phyloP scores from a whole-genome alignment of 169 alveolate species.

The Cryptosporidium meleagridis region DNA sequence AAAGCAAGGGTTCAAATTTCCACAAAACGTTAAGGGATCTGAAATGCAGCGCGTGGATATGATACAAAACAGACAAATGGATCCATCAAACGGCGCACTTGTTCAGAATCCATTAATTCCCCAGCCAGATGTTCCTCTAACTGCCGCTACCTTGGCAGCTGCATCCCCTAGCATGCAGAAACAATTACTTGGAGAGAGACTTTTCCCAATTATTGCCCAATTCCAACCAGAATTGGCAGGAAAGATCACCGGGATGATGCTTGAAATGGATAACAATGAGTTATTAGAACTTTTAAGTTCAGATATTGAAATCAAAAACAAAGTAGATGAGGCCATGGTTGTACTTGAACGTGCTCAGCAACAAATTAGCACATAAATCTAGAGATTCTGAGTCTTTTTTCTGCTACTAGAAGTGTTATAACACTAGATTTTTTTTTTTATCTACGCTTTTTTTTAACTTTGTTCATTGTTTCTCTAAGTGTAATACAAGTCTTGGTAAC shows the following conservation, averaged over 20 bases:
- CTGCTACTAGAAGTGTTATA: neutral
- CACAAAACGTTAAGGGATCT: slow-evolving; percentile 44
- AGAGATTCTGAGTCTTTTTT: neutral
- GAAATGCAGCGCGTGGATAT: slow-evolving; percentile 48
- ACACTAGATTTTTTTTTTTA: slow-evolving; percentile 3
- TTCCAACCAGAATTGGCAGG: slow-evolving; percentile 94
- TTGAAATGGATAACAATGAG: slow-evolving; percentile 95
- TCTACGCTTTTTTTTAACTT: neutral
- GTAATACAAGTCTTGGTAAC: too few relatives aligned
- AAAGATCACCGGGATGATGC: slow-evolving; percentile 95
- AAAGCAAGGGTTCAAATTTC: slow-evolving; percentile 55
- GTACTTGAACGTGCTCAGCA: slow-evolving; percentile 86
- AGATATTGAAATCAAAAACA: slow-evolving; percentile 90
- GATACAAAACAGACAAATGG: slow-evolving; percentile 57
- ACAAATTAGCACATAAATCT: slow-evolving; percentile 41
- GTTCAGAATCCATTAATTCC: slow-evolving; percentile 32
- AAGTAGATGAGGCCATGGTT: slow-evolving; percentile 91
- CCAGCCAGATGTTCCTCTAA: slow-evolving; percentile 76
- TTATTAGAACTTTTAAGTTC: slow-evolving; percentile 89
- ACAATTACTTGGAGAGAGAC: slow-evolving; percentile 94
- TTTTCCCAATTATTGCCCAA: slow-evolving; percentile 91
- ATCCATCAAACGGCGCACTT: slow-evolving; percentile 34
- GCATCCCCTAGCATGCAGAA: slow-evolving; percentile 92
- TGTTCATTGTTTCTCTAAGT: too few relatives aligned
- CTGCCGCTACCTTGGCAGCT: slow-evolving; percentile 87